Evolutionary conservation across 169 alveolate species (phyloP).

Genomic region (Plasmodium falciparum): DNA sequence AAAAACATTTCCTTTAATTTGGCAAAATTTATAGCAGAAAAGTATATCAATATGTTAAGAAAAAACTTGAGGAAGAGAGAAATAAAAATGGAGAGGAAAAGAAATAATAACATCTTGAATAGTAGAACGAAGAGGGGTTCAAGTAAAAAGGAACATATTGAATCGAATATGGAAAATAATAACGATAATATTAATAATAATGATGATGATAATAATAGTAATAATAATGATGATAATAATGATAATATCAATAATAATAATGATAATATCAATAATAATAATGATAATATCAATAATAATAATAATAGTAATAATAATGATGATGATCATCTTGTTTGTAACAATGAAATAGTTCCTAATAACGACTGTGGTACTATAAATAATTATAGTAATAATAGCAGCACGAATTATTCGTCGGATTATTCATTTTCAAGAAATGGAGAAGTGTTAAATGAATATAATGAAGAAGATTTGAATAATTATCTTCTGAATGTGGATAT

Average conservation of each 20-base stretch:
- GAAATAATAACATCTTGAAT: background rate
- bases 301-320: conserved; percentile 10
- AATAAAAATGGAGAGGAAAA: conserved; percentile 27
- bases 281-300: conserved; percentile 4
- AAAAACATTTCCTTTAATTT: conserved; percentile 55
- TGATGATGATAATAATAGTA: background rate
- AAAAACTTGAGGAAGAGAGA: conserved; percentile 37
- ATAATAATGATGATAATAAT: background rate
- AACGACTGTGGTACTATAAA: background rate
- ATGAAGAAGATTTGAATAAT: background rate
- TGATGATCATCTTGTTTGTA: background rate
- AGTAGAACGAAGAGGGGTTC: background rate
- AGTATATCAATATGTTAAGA: conserved; percentile 50
- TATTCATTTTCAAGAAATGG: conserved; percentile 2
- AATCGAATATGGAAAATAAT: too few species aligned
- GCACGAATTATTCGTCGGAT: conserved; percentile 3
- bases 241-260: background rate
- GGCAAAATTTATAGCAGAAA: conserved; percentile 68
- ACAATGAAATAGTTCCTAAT: background rate
- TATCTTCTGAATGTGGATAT: conserved; percentile 17
- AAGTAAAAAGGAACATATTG: too few species aligned
- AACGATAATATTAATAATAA: background rate
- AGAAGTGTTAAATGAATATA: conserved; percentile 1
- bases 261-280: background rate
- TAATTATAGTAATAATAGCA: background rate